Evolutionary conservation across 768 basidiomycete genomes (phyloP).

Genomic region (Austroboletus eburneus): DNA sequence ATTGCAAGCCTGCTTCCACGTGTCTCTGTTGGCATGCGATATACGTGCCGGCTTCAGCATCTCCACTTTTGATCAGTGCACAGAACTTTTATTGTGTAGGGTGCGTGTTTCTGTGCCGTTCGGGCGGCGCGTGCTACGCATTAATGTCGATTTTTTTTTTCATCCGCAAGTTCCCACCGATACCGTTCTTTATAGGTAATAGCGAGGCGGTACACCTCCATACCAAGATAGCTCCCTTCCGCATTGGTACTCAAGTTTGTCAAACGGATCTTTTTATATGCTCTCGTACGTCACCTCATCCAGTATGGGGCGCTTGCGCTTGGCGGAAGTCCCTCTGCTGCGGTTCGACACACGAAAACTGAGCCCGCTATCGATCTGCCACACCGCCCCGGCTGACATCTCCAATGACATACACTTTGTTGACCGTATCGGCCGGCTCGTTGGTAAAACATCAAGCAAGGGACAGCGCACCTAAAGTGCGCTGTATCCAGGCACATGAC

Average conservation of each 20-base stretch:
- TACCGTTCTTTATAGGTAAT: slow-evolving; percentile 12
- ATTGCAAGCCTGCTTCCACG: slow-evolving; percentile 22
- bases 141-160: slow-evolving; percentile 1
- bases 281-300: not conserved
- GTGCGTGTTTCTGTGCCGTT: not conserved
- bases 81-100: not conserved
- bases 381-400: too few relatives aligned
- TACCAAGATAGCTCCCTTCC: slow-evolving; percentile 8
- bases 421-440: too few relatives aligned
- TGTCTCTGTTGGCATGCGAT: slow-evolving; percentile 16
- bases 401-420: too few relatives aligned
- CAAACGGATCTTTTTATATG: slow-evolving; percentile 5
- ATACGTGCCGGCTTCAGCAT: slow-evolving; percentile 11
- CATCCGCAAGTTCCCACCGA: slow-evolving; percentile 5
- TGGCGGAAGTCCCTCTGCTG: too few relatives aligned
- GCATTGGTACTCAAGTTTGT: slow-evolving; percentile 10
- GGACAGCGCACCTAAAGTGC: not conserved
- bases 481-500: too few relatives aligned
- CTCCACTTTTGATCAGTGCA: slow-evolving; percentile 1
- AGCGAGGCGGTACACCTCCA: slow-evolving; percentile 13
- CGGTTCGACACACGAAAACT: too few relatives aligned
- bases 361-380: too few relatives aligned
- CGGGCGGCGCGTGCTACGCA: not conserved
- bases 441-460: too few relatives aligned
- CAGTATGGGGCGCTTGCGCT: not conserved